phyloP scores from a whole-genome alignment of 345 rosid genomes.

The Triadica sebifera region DNA sequence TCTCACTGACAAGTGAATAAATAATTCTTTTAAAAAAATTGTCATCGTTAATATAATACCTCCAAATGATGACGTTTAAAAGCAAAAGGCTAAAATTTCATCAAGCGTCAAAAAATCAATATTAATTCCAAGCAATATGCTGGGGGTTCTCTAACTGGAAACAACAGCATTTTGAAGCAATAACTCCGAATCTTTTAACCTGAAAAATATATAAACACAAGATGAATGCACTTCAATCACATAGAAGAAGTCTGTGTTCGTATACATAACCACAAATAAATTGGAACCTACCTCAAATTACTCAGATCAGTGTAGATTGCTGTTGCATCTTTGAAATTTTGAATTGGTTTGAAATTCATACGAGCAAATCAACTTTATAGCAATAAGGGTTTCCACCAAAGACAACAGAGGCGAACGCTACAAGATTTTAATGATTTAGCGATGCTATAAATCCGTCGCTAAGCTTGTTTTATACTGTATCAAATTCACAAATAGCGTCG shows the following conservation, averaged over 20 bases:
- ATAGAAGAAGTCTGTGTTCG: not conserved
- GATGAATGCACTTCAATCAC: not conserved
- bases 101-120: not conserved
- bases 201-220: constrained; percentile 23
- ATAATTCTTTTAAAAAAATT: not conserved
- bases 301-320: constrained; percentile 78
- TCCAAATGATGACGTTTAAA: not conserved
- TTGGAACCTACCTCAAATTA: constrained; percentile 49
- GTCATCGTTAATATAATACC: not conserved
- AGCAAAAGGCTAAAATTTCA: not conserved
- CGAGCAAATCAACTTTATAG: not conserved
- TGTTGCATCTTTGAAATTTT: constrained; percentile 80
- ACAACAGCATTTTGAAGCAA: constrained; percentile 46
- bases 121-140: not conserved
- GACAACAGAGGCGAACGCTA: constrained; percentile 17
- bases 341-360: constrained; percentile 16
- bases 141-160: constrained; percentile 32
- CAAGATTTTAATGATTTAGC: no score
- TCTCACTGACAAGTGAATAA: not conserved
- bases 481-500: no score
- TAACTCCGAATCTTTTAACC: constrained; percentile 57
- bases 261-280: not conserved
- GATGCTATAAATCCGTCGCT: constrained; percentile 72
- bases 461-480: constrained; percentile 64
- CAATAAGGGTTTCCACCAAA: not conserved